These are phyloP conservation scores for Diaporthe sp. DNA, from an alignment of 2,329 filamentous ascomycete genomes.

Conservation along the genomic window DNA sequence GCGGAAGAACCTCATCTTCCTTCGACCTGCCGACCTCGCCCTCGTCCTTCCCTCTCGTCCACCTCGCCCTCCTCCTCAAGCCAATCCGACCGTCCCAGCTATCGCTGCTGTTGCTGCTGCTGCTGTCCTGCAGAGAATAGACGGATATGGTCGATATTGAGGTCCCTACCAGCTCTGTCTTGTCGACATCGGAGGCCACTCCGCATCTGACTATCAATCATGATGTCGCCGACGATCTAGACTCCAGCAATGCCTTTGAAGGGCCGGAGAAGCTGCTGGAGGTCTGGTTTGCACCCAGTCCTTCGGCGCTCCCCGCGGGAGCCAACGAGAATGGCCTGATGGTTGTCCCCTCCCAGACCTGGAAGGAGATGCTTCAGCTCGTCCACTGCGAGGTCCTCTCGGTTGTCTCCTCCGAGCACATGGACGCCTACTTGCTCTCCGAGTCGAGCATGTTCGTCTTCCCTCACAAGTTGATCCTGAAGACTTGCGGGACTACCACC, in stretches of 20 bases:
- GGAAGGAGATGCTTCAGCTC: constrained; percentile 97
- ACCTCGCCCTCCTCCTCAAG: constrained; percentile 36
- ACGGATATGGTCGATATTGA: constrained; percentile 86
- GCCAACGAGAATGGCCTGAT: constrained; percentile 84
- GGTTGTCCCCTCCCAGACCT: constrained; percentile 82
- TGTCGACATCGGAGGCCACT: constrained; percentile 82
- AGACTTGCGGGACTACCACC: constrained; percentile 98
- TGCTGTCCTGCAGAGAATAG: constrained; percentile 37
- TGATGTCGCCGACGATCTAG: constrained; percentile 90
- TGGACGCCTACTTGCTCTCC: constrained; percentile 96
- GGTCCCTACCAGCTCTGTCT: constrained; percentile 83
- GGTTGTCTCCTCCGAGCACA: constrained; percentile 89
- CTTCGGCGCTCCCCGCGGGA: constrained; percentile 75
- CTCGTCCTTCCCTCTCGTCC: constrained; percentile 29
- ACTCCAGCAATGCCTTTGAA: constrained; percentile 97
- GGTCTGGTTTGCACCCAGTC: constrained; percentile 94
- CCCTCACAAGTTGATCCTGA: constrained; percentile 98
- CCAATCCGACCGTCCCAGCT: constrained; percentile 37
- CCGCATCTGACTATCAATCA: constrained; percentile 97
- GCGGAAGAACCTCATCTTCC: constrained; percentile 65
- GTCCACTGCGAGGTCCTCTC: constrained; percentile 99
- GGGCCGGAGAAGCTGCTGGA: constrained; percentile 98
- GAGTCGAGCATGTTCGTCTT: constrained; percentile 99
- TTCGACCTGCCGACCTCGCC: constrained; percentile 31
- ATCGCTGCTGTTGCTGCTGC: constrained; percentile 38